A percentile compares a stretch with the other conserved stretches of the same genome.
These are phyloP conservation scores for Colletotrichum theobromicola DNA, from an alignment of 2,329 filamentous ascomycete species.

Conservation along the genomic window DNA sequence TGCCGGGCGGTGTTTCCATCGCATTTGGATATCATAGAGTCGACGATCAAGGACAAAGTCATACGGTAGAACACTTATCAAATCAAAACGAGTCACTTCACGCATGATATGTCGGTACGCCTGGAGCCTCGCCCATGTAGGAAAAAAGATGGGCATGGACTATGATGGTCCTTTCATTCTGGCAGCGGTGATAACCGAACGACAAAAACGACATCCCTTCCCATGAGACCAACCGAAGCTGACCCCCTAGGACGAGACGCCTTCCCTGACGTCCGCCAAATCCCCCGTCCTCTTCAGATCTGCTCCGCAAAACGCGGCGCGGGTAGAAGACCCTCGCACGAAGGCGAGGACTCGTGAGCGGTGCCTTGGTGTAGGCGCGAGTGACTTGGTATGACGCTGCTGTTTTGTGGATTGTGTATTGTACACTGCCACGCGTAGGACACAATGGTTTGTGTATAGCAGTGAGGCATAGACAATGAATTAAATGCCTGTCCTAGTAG, in stretches of 20 bases:
- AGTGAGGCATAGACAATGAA: background rate
- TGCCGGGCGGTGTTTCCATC: background rate
- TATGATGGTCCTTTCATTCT: slow-evolving; percentile 58
- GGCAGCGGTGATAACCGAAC: slow-evolving; percentile 36
- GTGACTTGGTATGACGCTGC: slow-evolving; percentile 24
- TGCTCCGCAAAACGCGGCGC: slow-evolving; percentile 22
- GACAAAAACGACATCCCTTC: background rate
- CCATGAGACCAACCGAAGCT: background rate
- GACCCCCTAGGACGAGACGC: background rate
- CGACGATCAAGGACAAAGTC: background rate
- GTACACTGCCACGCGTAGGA: background rate
- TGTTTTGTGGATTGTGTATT: background rate
- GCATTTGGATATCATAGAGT: background rate
- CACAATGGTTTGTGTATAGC: background rate
- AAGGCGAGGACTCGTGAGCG: slow-evolving; percentile 17
- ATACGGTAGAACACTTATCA: background rate
- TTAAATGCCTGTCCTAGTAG: background rate
- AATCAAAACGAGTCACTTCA: background rate
- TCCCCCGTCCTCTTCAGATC: slow-evolving; percentile 21
- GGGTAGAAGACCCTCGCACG: slow-evolving; percentile 18
- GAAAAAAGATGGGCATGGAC: slow-evolving; percentile 50
- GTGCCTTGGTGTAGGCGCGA: background rate
- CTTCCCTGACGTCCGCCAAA: background rate
- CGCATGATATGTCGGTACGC: slow-evolving; percentile 39
- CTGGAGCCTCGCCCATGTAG: slow-evolving; percentile 57